Conservation (phyloP, 2,329 filamentous ascomycete species). For the Lachnum nothofagi region DNA sequence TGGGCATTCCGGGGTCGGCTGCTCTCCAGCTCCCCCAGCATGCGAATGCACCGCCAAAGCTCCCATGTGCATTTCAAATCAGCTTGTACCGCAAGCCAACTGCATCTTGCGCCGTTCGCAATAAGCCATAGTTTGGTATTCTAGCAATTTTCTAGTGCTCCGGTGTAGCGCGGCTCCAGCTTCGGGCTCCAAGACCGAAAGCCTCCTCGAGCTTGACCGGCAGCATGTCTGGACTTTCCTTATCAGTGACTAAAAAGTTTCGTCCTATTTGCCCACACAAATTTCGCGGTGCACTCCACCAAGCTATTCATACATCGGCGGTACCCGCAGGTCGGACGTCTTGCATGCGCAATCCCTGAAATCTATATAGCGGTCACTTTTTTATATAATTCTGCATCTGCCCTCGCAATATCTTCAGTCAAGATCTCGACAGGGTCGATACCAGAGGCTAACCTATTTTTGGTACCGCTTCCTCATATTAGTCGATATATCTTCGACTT, state of each 20-base stretch:
- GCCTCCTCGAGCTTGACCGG: no score
- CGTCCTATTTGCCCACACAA: background rate
- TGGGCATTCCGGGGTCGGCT: background rate
- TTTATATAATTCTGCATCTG: constrained; percentile 16
- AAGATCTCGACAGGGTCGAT: background rate
- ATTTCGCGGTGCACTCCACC: constrained; percentile 21
- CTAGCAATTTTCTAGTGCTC: no score
- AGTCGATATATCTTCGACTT: background rate
- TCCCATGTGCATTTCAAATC: background rate
- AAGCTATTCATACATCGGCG: constrained; percentile 15
- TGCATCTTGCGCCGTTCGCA: no score
- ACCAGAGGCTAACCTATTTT: background rate
- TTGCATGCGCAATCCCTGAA: constrained; percentile 18
- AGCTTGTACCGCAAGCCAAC: background rate
- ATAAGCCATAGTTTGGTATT: no score
- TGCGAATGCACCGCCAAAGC: background rate
- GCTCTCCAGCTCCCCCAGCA: background rate
- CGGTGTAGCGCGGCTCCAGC: no score
- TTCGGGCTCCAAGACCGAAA: no score
- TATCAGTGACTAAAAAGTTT: constrained; percentile 22
- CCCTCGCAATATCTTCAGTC: constrained; percentile 5
- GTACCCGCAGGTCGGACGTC: constrained; percentile 20
- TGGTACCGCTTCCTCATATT: background rate
- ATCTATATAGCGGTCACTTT: constrained; percentile 6
- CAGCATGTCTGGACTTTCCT: background rate